Evolutionary conservation across 2,329 filamentous ascomycete species (phyloP).

Genomic region (Aspergillus pseudoglaucus): DNA sequence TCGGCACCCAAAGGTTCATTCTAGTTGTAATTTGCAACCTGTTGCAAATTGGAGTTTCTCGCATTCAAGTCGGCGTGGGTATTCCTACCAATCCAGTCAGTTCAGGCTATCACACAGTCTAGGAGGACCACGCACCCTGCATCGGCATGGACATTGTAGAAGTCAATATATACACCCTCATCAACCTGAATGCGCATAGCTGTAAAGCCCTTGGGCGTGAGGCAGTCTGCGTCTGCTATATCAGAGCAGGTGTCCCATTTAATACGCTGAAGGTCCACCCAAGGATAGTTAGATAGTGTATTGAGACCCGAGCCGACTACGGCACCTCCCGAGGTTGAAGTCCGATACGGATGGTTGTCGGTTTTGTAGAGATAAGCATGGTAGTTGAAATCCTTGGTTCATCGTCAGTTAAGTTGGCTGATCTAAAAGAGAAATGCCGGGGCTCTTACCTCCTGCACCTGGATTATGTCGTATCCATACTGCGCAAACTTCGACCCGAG

Average conservation of each 20-base stretch:
- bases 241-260: constrained; percentile 52
- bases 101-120: background rate
- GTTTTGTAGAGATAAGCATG: constrained; percentile 57
- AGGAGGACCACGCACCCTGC: constrained; percentile 42
- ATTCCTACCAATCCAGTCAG: background rate
- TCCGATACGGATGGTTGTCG: constrained; percentile 47
- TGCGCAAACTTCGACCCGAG: constrained; percentile 54
- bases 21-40: constrained; percentile 55
- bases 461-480: constrained; percentile 56
- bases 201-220: constrained; percentile 65
- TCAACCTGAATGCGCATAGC: constrained; percentile 55
- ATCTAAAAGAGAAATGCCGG: background rate
- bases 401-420: background rate
- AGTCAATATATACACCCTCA: constrained; percentile 52
- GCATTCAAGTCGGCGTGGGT: constrained; percentile 46
- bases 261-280: constrained; percentile 49
- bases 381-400: constrained; percentile 56
- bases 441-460: constrained; percentile 53
- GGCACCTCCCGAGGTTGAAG: constrained; percentile 59
- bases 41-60: constrained; percentile 53
- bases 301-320: constrained; percentile 60
- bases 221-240: constrained; percentile 52
- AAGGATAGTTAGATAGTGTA: constrained; percentile 54
- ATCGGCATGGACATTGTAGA: constrained; percentile 63
- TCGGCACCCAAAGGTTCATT: too few species aligned